Evolutionary conservation across 345 rosid species (phyloP), one percentile per base, ranked within the genome.

Genomic region (Citrus inodora): DNA sequence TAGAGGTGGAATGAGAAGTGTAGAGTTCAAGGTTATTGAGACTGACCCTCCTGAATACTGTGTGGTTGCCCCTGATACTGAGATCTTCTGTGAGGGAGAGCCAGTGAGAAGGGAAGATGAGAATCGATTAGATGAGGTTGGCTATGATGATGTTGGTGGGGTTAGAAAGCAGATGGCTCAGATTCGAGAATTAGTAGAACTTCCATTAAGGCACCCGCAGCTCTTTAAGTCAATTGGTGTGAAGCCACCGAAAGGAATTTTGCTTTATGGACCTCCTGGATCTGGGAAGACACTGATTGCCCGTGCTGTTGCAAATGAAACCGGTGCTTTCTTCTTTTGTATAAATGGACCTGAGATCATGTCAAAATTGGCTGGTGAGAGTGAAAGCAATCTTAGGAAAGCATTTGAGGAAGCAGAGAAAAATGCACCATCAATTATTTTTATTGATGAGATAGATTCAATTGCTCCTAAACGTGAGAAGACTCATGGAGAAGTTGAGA

Each of bases 151-250:
- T 86, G 99, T 95, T 85, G 98, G 99, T 76, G 99, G 99, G 70
- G 99, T 95, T 35, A 95, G 99, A 80, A 95, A 93, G 80, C 98
- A 95, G 69, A 95, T 95, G 99, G 99, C 99, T 80, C 98, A 93
- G 86, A 95, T 95, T 84, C 85, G 99, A 69, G 98, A 95, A 80
- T 79, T 93, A 46, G 99, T 95, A 73, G 99, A 95, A 82, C 93
- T 95, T 74, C 98, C 98, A 17, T 64, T 95, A 79, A 90, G 99
- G 84, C 99, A 95, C 77, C 99, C 98, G 6, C 99, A 93, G 75
- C 89, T 95, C 3, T 95, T 95, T 77, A 95, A 95, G 77, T 95
- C 99, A 4, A 95, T 95, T 82, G 99, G 99, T 85, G 99, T 95
- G 75, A 95, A 95, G 87, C 99, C 99, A 78, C 99, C 99, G 0